Base-by-base conservation (phyloP, 768 basidiomycete genomes). In the Phylloporus scabripes region DNA sequence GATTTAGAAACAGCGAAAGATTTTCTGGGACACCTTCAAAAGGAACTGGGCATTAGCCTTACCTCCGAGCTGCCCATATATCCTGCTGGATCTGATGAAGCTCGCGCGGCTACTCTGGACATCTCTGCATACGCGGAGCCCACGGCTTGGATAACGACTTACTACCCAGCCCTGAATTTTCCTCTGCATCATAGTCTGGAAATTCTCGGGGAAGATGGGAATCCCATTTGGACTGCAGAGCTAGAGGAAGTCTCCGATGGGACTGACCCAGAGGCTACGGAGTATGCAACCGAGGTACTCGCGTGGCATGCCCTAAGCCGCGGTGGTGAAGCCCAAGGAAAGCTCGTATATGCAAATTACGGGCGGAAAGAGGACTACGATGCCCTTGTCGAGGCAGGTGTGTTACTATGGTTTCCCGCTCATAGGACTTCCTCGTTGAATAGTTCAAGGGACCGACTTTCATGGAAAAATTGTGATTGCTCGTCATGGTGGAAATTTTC, bases 381-480 rank as follows among this genome's bases (percentile, higher is more conserved):
- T 46, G 70, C 65, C 4, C 77, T 89, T 33, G 71, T 74, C 29
- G 66, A 61, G 29, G 70, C 76, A 52, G 80, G 79, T 77, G 42
- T 23, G 64, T 0, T 26, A 21, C 11, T 28, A n/a, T 6, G 21
- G 9, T 34, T 43, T 1, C 33, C 5, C 15, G 10, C 3, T 26
- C 43, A 23, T 26, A 7, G 17, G 15, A 46, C 18, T 42, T 1
- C 33, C 42, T 52, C 33, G 60, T 15, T 6, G n/a, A 17, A 26
- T 44, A 26, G 26, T 45, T 41, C 11, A 52, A 76, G 87, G 84
- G 17, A 75, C 67, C 17, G 74, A 92, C 59, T 71, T 95, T 48
- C 83, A 76, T 0, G 91, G 83, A 32, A 86, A 85, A 56, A 82
- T 96, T 48, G 85, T 86, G 18, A 71, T 97, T 34, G 76, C 79